phyloP scores from a whole-genome alignment of 495 filamentous ascomycete genomes.

The Talaromyces borbonicus region DNA sequence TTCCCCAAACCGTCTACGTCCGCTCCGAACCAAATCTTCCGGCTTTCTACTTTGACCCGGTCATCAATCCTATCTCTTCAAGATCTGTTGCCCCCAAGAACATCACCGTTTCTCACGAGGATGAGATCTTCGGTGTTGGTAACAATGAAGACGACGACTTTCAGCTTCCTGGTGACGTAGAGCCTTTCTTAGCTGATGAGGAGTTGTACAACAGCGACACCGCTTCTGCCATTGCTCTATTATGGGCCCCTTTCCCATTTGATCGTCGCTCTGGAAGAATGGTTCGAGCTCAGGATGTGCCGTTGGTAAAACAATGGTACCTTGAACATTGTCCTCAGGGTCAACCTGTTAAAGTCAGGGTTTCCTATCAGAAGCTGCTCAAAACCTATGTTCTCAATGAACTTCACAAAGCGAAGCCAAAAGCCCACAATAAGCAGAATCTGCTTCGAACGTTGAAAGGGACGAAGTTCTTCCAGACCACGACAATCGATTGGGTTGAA shows the following conservation, averaged over 20 bases:
- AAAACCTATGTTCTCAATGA: conserved; percentile 97
- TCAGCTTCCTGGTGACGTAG: conserved; percentile 65
- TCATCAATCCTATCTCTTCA: conserved; percentile 96
- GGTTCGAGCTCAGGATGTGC: conserved; percentile 94
- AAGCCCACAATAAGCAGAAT: conserved; percentile 91
- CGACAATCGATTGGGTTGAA: conserved; percentile 98
- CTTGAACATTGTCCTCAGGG: conserved; percentile 87
- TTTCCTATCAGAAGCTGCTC: conserved; percentile 98
- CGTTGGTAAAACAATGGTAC: conserved; percentile 98
- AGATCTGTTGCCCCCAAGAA: conserved; percentile 94
- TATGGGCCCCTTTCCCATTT: conserved; percentile 98
- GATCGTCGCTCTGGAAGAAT: conserved; percentile 94
- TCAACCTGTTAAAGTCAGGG: conserved; percentile 93
- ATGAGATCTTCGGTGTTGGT: conserved; percentile 82
- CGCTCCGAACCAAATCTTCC: conserved; percentile 79
- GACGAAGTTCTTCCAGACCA: conserved; percentile 99
- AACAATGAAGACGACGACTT: conserved; percentile 89
- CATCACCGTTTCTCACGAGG: conserved; percentile 83
- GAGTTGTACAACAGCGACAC: conserved; percentile 87
- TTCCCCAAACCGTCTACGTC: conserved; percentile 88
- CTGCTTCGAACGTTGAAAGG: conserved; percentile 80
- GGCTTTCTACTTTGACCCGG: conserved; percentile 95
- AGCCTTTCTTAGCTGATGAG: conserved; percentile 86
- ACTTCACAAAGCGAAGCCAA: conserved; percentile 86
- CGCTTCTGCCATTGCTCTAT: conserved; percentile 81